These are phyloP conservation scores for Coniochaeta ligniaria DNA, from an alignment of 2,329 filamentous ascomycete genomes.

Conservation along the genomic window DNA sequence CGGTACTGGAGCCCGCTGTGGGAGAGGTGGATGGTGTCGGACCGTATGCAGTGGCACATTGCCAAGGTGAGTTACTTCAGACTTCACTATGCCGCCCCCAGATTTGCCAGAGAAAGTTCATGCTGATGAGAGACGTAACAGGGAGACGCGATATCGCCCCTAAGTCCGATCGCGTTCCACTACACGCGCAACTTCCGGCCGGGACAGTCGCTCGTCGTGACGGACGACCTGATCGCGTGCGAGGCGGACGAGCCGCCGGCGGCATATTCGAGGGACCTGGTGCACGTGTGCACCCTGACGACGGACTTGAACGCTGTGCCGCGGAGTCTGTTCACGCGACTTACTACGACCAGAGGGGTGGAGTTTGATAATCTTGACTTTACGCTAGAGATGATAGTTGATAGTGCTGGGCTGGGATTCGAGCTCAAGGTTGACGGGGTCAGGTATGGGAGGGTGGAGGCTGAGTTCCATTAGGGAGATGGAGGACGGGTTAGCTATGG, in stretches of 20 bases:
- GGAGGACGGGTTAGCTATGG: neutral
- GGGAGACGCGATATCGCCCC: conserved; percentile 70
- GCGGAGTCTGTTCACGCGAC: conserved; percentile 61
- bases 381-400: conserved; percentile 75
- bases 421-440: conserved; percentile 74
- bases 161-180: conserved; percentile 70
- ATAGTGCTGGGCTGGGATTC: conserved; percentile 69
- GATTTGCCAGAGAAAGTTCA: too few relatives aligned
- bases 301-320: conserved; percentile 73
- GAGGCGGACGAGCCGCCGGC: conserved; percentile 60
- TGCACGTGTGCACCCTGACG: conserved; percentile 73
- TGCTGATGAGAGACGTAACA: conserved; percentile 19
- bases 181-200: conserved; percentile 81
- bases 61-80: conserved; percentile 61
- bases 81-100: neutral
- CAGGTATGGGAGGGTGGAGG: conserved; percentile 68
- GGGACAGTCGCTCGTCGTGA: conserved; percentile 68
- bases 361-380: conserved; percentile 81
- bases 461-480: conserved; percentile 55
- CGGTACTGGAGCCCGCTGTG: conserved; percentile 74
- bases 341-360: conserved; percentile 72
- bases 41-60: conserved; percentile 83
- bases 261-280: conserved; percentile 53
- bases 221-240: conserved; percentile 73
- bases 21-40: conserved; percentile 78